Percentiles rank a stretch among this genome's conserved stretches.
These are phyloP conservation scores for Pichia sp. DNA, from an alignment of 1,139 yeast genomes.

Conservation along the genomic window DNA sequence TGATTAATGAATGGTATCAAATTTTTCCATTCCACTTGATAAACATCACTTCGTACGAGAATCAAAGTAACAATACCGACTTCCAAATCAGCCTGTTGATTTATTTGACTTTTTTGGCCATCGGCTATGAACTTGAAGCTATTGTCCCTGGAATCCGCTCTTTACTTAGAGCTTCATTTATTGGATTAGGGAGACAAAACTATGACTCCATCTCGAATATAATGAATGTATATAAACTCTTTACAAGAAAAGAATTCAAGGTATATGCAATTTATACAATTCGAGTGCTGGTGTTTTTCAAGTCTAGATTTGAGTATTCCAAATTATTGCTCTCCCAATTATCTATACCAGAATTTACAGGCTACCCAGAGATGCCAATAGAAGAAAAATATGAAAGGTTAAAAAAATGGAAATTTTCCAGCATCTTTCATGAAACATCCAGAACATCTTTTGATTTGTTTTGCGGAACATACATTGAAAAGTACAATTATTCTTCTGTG, in stretches of 20 bases:
- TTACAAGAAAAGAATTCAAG: conserved; percentile 2
- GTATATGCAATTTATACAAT: conserved; percentile 8
- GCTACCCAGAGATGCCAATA: not conserved
- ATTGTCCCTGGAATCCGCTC: conserved; percentile 6
- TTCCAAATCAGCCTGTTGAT: conserved; percentile 2
- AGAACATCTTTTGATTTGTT: conserved; percentile 2
- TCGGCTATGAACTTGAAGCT: conserved; percentile 6
- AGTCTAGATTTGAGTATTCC: conserved; percentile 2
- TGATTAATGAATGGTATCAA: conserved; percentile 11
- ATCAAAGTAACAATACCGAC: conserved; percentile 2
- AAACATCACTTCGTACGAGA: not conserved
- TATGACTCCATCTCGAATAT: conserved; percentile 1
- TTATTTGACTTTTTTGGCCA: conserved; percentile 7
- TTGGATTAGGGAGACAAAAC: conserved; percentile 9
- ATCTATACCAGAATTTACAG: conserved; percentile 5
- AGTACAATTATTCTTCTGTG: conserved; percentile 4
- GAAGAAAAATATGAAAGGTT: conserved; percentile 5
- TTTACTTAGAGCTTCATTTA: conserved; percentile 8
- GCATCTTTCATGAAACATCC: conserved; percentile 2
- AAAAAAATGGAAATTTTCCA: conserved; percentile 1
- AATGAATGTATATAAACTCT: conserved; percentile 1
- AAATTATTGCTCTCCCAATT: not conserved
- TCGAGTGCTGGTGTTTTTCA: conserved; percentile 8
- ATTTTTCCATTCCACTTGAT: conserved; percentile 10
- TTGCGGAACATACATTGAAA: conserved; percentile 1